A percentile compares a stretch with the other conserved stretches of the same genome.
These are phyloP conservation scores for Inga oerstediana DNA, from an alignment of 306 rosid genomes.

Conservation along the genomic window DNA sequence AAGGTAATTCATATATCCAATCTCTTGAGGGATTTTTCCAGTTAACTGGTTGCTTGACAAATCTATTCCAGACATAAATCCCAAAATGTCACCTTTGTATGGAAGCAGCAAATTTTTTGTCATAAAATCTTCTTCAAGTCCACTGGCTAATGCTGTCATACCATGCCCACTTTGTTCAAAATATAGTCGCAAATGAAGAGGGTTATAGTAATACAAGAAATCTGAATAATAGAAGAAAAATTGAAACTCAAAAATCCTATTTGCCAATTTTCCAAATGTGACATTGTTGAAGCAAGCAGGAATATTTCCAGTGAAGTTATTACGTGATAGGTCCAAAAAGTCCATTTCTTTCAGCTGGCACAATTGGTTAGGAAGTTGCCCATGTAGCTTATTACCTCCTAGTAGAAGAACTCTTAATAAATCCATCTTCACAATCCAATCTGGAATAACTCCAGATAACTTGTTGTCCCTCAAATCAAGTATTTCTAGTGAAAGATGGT, in stretches of 20 bases:
- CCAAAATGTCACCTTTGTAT: not conserved
- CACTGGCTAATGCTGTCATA: no score
- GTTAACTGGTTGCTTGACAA: not conserved
- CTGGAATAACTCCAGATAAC: not conserved
- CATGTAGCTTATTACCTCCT: not conserved
- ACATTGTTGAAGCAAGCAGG: not conserved
- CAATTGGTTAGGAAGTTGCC: not conserved
- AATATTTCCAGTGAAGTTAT: not conserved
- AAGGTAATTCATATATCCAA: not conserved
- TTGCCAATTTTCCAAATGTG: not conserved
- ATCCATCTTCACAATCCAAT: not conserved
- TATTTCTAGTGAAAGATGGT: no score
- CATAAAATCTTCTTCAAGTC: not conserved
- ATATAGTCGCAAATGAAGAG: not conserved
- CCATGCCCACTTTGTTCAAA: not conserved
- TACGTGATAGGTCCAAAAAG: not conserved
- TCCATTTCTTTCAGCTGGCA: not conserved
- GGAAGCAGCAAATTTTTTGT: not conserved
- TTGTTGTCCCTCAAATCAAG: constrained; percentile 15
- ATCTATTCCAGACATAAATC: not conserved
- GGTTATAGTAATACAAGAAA: not conserved
- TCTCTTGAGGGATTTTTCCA: not conserved
- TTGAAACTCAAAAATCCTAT: no score
- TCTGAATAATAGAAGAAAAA: no score
- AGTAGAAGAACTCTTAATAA: not conserved